Evolutionary conservation across 2,329 filamentous ascomycete genomes (phyloP).

Genomic region (Gaeumannomyces tritici): DNA sequence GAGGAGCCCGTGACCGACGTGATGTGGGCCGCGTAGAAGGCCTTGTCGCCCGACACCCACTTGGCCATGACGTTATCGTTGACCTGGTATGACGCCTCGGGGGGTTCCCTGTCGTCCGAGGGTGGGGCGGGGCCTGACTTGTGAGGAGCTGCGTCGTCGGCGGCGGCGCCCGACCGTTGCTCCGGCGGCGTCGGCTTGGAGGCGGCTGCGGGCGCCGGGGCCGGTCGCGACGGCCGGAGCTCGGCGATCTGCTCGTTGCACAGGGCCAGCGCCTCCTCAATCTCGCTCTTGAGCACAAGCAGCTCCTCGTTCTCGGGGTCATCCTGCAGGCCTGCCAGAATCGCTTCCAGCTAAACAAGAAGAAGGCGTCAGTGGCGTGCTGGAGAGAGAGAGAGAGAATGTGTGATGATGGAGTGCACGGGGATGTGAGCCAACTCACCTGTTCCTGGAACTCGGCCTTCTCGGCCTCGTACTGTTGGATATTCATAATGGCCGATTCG

Average conservation of each 20-base stretch:
- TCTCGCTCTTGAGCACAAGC: constrained; percentile 66
- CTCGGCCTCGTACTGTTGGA: constrained; percentile 36
- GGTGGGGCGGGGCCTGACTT: constrained; percentile 30
- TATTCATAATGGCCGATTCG: constrained; percentile 21
- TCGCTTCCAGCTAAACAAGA: constrained; percentile 59
- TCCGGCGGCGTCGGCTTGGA: constrained; percentile 42
- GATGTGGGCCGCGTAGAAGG: constrained; percentile 87
- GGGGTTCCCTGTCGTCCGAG: constrained; percentile 40
- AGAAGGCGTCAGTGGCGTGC: not conserved
- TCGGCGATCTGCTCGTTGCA: constrained; percentile 75
- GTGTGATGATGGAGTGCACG: not conserved
- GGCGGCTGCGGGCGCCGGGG: constrained; percentile 19
- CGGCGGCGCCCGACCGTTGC: constrained; percentile 74
- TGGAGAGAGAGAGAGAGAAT: not conserved
- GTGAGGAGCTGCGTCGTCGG: constrained; percentile 71
- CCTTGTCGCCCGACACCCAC: constrained; percentile 82
- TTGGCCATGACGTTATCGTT: constrained; percentile 87
- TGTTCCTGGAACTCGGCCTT: constrained; percentile 47
- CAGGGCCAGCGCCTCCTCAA: constrained; percentile 71
- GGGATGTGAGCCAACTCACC: constrained; percentile 23
- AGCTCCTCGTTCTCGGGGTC: constrained; percentile 75
- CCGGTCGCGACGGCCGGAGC: constrained; percentile 50
- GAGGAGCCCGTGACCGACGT: constrained; percentile 88
- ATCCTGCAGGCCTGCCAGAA: constrained; percentile 65
- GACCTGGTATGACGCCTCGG: constrained; percentile 59